Evolutionary conservation across 768 basidiomycete genomes (phyloP).

Genomic region (Inosperma sp.): DNA sequence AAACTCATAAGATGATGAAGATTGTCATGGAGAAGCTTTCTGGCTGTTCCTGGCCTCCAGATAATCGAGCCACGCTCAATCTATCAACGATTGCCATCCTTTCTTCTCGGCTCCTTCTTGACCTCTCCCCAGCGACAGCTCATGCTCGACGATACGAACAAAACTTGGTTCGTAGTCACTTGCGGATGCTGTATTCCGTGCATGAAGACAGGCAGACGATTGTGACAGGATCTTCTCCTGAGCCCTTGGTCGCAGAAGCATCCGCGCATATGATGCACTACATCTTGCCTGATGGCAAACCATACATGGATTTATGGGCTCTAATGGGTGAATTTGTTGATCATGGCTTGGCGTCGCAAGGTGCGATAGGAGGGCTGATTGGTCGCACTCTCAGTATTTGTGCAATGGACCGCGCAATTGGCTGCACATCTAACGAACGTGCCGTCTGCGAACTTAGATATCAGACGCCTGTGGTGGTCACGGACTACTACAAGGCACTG

Average conservation of each 20-base stretch:
- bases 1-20: neutral
- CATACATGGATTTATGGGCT: neutral
- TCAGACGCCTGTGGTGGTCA: neutral
- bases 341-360: constrained; percentile 17
- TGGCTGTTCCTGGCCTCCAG: neutral
- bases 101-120: neutral
- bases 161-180: neutral
- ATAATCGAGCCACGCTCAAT: neutral
- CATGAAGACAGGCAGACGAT: neutral
- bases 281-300: neutral
- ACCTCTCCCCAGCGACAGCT: neutral
- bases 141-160: neutral
- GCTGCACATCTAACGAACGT: neutral
- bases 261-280: neutral
- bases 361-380: constrained; percentile 19
- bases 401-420: constrained; percentile 19
- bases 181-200: neutral
- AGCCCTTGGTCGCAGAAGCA: neutral
- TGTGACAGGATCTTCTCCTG: neutral
- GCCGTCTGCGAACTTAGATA: neutral
- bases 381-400: constrained; percentile 17
- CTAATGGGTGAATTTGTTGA: constrained; percentile 15
- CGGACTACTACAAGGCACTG: neutral
- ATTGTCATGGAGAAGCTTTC: neutral
- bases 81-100: neutral